These are phyloP conservation scores for Martensiomyces pterosporus DNA, from an alignment of 192 early-diverging fungal genomes.

Conservation along the genomic window DNA sequence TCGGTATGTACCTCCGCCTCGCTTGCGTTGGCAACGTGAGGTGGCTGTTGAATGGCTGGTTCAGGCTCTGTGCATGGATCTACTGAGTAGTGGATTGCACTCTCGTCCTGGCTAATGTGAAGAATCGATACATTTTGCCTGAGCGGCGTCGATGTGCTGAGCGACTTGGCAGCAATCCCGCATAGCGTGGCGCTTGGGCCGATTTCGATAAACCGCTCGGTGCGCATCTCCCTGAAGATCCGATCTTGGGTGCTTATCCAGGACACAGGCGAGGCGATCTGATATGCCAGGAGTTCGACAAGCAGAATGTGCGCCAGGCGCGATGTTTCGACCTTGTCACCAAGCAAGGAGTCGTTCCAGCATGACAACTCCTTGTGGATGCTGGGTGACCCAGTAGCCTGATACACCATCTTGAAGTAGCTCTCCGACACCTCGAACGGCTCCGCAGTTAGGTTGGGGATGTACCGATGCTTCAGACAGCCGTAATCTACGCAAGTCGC, in stretches of 20 bases:
- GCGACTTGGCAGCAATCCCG: conserved; percentile 86
- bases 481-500: conserved; percentile 70
- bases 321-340: no score
- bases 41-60: no score
- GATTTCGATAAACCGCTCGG: conserved; percentile 84
- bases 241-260: conserved; percentile 96
- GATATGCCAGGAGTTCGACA: conserved; percentile 89
- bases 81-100: conserved; percentile 25
- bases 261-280: conserved; percentile 91
- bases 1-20: no score
- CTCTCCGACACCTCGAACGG: conserved; percentile 73
- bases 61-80: no score
- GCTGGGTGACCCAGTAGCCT: conserved; percentile 66
- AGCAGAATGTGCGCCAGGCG: conserved; percentile 74
- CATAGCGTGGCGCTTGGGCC: conserved; percentile 86
- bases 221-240: conserved; percentile 72
- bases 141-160: conserved; percentile 58
- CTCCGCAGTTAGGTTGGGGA: conserved; percentile 93
- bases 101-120: conserved; percentile 22
- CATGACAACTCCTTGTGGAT: conserved; percentile 66
- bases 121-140: conserved; percentile 13
- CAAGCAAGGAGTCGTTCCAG: conserved; percentile 69
- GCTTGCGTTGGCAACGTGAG: conserved; percentile 67
- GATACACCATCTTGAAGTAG: conserved; percentile 72
- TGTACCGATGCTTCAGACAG: conserved; percentile 74